Evolutionary conservation across 495 filamentous ascomycete species (phyloP).

Genomic region (Penicillium mononematosum): DNA sequence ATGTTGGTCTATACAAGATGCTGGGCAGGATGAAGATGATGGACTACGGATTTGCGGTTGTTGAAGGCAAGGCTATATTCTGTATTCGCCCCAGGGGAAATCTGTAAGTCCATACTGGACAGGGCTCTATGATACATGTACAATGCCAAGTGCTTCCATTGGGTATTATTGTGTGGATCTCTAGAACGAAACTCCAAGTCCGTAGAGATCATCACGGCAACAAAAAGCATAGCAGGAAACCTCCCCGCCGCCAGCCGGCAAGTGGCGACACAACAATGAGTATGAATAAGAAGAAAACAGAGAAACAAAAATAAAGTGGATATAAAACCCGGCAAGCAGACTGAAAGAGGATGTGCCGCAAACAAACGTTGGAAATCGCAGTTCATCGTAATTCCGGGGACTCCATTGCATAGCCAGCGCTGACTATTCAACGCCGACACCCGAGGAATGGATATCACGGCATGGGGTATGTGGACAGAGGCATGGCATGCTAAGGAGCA

Average conservation of each 20-base stretch:
- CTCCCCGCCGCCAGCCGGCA: constrained; percentile 10
- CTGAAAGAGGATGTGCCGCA: constrained; percentile 8
- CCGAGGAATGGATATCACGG: constrained; percentile 3
- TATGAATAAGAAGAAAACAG: constrained; percentile 6
- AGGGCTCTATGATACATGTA: constrained; percentile 10
- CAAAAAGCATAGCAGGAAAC: constrained; percentile 7
- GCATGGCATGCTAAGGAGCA: constrained; percentile 23
- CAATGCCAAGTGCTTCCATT: constrained; percentile 22
- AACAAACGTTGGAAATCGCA: constrained; percentile 19
- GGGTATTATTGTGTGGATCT: constrained; percentile 25
- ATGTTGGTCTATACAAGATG: background rate
- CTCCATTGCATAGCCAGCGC: constrained; percentile 20
- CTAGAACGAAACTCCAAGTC: constrained; percentile 7
- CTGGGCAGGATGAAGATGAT: no score
- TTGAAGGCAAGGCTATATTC: background rate
- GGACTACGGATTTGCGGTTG: background rate
- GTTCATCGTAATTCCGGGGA: constrained; percentile 24
- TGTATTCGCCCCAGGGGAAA: background rate
- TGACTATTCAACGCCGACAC: background rate
- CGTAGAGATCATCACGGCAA: constrained; percentile 10
- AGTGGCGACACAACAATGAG: background rate
- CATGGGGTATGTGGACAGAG: constrained; percentile 13
- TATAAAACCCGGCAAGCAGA: constrained; percentile 24
- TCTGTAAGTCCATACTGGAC: background rate
- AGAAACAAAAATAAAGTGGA: constrained; percentile 19